Evolutionary conservation across 2,329 filamentous ascomycete species (phyloP).

Genomic region (Scytalidium lignicola): DNA sequence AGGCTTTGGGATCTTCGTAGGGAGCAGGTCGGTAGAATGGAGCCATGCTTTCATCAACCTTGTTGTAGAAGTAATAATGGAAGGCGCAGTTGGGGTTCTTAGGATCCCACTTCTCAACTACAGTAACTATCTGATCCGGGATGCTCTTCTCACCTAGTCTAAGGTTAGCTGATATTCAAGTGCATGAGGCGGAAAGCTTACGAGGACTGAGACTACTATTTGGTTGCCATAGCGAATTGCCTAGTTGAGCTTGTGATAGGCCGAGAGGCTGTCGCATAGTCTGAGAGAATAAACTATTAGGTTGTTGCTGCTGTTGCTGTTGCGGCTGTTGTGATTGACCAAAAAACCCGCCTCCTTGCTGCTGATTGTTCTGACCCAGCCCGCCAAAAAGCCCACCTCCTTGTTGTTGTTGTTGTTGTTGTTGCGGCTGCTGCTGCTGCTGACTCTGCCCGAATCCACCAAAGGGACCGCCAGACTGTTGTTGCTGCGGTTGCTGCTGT

Average conservation of each 20-base stretch:
- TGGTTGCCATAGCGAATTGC: slow-evolving; percentile 23
- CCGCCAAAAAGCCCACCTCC: slow-evolving; percentile 13
- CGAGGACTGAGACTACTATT: slow-evolving; percentile 22
- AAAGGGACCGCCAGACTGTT: slow-evolving; percentile 14
- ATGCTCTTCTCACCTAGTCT: slow-evolving; percentile 63
- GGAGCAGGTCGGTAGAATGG: slow-evolving; percentile 69
- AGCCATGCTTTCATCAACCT: slow-evolving; percentile 68
- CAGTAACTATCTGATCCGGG: slow-evolving; percentile 65
- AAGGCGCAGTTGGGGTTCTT: slow-evolving; percentile 64
- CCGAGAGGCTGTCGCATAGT: slow-evolving; percentile 27
- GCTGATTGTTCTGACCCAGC: slow-evolving; percentile 15
- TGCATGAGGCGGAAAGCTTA: slow-evolving; percentile 10
- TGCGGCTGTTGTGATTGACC: slow-evolving; percentile 21
- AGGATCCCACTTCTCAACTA: slow-evolving; percentile 72
- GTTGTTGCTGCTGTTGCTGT: slow-evolving; percentile 28
- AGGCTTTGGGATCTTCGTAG: slow-evolving; percentile 69
- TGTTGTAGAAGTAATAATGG: slow-evolving; percentile 84
- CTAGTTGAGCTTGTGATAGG: slow-evolving; percentile 17
- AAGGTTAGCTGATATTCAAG: slow-evolving; percentile 12
- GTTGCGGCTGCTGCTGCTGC: slow-evolving; percentile 14
- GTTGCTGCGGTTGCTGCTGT: slow-evolving; percentile 33
- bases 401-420: slow-evolving; percentile 6
- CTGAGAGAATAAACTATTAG: slow-evolving; percentile 28
- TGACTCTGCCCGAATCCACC: slow-evolving; percentile 13
- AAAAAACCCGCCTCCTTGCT: slow-evolving; percentile 13